These are phyloP conservation scores for Raffaelea ambrosiae DNA, from an alignment of 2,329 filamentous ascomycete genomes.

Conservation along the genomic window DNA sequence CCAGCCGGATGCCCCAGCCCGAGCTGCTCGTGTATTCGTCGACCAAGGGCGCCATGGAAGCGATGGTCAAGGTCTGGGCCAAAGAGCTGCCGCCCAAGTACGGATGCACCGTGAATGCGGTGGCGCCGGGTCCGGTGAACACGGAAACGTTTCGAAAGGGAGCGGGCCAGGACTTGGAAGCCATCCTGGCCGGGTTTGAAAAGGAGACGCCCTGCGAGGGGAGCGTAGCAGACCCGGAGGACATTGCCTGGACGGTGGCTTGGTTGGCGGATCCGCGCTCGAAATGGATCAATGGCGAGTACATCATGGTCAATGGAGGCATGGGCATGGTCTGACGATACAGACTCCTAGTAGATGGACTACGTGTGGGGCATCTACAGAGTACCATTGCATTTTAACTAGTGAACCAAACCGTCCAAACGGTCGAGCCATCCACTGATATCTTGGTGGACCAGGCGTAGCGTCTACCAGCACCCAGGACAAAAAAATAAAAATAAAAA, in stretches of 20 bases:
- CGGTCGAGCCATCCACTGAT: too few species aligned
- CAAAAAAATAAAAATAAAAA: too few species aligned
- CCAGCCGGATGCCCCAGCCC: conserved; percentile 23
- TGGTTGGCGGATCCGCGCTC: neutral
- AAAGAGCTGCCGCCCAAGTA: conserved; percentile 40
- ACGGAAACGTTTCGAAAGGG: neutral
- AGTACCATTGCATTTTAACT: too few species aligned
- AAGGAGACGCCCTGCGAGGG: neutral
- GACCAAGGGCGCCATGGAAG: conserved; percentile 44
- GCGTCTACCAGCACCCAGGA: too few species aligned
- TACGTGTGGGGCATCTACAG: too few species aligned
- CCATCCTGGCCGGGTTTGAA: neutral
- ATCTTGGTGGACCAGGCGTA: too few species aligned
- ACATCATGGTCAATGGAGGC: neutral
- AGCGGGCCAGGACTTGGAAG: neutral
- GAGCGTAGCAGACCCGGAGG: neutral
- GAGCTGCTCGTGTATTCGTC: neutral
- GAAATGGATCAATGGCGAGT: neutral
- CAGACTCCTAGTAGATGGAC: too few species aligned
- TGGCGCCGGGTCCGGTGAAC: conserved; percentile 17
- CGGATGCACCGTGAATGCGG: conserved; percentile 51
- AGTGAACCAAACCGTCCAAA: too few species aligned
- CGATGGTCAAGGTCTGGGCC: conserved; percentile 48
- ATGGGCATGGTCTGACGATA: neutral
- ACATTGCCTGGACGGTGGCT: neutral